Conservation (phyloP, 176 grass and related monocot species). For the Zizania latifolia region DNA sequence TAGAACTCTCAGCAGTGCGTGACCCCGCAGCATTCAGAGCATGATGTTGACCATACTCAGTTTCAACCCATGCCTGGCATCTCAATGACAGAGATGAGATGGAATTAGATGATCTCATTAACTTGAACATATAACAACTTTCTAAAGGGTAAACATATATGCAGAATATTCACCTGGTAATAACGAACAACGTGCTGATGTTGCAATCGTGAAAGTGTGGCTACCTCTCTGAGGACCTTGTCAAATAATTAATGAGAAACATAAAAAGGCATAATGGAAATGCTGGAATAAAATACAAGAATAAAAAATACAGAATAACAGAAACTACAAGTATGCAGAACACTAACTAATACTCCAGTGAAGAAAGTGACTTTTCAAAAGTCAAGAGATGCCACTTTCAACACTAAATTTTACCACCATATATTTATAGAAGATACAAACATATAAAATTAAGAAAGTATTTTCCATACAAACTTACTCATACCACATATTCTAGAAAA, state of each 20-base stretch:
- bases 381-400: neutral
- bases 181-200: conserved; percentile 98
- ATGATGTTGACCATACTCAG: conserved; percentile 66
- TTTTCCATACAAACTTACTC: neutral
- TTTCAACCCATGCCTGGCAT: conserved; percentile 95
- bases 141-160: conserved; percentile 11
- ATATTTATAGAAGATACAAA: neutral
- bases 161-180: conserved; percentile 62
- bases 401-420: neutral
- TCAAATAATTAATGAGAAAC: conserved; percentile 48
- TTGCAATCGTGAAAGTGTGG: conserved; percentile 82
- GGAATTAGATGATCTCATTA: conserved; percentile 21
- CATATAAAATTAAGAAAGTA: neutral
- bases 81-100: conserved; percentile 10
- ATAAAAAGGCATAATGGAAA: conserved; percentile 30
- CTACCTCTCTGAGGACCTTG: conserved; percentile 93
- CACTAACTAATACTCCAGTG: neutral
- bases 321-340: neutral
- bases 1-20: conserved; percentile 57
- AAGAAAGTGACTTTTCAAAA: neutral
- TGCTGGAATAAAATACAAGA: conserved; percentile 5
- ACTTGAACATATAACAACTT: conserved; percentile 15
- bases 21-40: conserved; percentile 52
- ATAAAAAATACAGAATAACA: conserved; percentile 11
- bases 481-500: neutral